Base-by-base conservation (phyloP, 2,329 filamentous ascomycete species). In the Pestalotiopsis fici region DNA sequence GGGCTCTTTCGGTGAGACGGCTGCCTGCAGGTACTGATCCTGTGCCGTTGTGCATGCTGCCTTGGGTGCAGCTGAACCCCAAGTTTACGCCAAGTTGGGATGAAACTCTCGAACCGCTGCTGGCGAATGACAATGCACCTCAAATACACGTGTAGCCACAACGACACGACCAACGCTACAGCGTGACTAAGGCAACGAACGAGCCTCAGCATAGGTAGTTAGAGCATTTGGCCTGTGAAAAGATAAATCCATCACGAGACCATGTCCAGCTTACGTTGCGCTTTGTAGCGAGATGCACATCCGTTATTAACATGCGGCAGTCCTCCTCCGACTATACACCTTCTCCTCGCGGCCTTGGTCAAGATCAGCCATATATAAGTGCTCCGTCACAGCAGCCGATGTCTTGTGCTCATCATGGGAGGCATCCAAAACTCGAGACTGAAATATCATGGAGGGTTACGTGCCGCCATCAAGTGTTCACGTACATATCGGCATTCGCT, bases 81-180 rank as follows among this genome's bases (percentile, higher is more conserved):
- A 35, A 35, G 31, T 35, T 35, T 35, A 11, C 31, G 31, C 31
- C 57, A 39, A 60, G 28, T 25, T 21, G 55, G 57, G 57, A 35
- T n/a, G 57, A 60, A 60, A 60, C 23, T 23, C 37, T 25, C 43
- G 43, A 18, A 18, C 18, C 18, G 43, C 43, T 50, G 43, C 43
- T 37, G 37, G 25, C 59, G 39, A 62, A 62, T 62, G 37, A 47
- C 31, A 47, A 21, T 23, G 21, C 35, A 28, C 21, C 59, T 15
- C 37, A 62, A 39, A 25, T 47, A 43, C 59, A 62, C 59, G 59
- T 62, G 59, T 62, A 62, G 59, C 27, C 55, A 31, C 9, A 18
- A 31, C n/a, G 59, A 31, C n/a, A 62, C 37, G 25, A 31, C 23
- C 55, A 57, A 18, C 43, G 21, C 43, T 50, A 50, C 43, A 50